Evolutionary conservation across 805 yeast genomes (phyloP).

Genomic region (Metschnikowia bowlesiae): DNA sequence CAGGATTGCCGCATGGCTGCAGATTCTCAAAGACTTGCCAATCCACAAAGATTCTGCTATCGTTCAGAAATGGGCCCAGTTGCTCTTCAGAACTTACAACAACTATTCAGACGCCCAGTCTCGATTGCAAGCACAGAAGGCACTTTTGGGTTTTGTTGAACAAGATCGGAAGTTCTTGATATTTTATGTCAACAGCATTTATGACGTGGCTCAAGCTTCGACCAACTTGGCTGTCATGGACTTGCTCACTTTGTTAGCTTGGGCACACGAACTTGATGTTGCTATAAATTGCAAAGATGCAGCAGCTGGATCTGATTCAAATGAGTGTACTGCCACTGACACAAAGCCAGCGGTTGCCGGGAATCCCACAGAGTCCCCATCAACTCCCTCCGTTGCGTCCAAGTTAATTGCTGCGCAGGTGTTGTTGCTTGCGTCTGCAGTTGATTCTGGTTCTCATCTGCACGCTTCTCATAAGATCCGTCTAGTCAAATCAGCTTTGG

Average conservation of each 20-base stretch:
- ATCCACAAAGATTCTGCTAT: slow-evolving; percentile 10
- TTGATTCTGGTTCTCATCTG: slow-evolving; percentile 25
- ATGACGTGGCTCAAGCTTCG: slow-evolving; percentile 24
- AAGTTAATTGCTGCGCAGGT: slow-evolving; percentile 25
- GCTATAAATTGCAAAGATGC: background rate
- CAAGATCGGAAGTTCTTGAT: slow-evolving; percentile 29
- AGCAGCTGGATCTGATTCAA: background rate
- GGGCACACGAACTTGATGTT: slow-evolving; percentile 34
- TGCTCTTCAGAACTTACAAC: slow-evolving; percentile 45
- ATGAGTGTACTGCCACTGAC: background rate
- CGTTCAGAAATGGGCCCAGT: slow-evolving; percentile 19
- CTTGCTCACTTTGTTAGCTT: slow-evolving; percentile 51
- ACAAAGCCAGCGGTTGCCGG: slow-evolving; percentile 5
- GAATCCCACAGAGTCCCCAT: slow-evolving; percentile 17
- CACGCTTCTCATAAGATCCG: slow-evolving; percentile 19
- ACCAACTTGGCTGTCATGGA: slow-evolving; percentile 48
- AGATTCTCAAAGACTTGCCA: slow-evolving; percentile 23
- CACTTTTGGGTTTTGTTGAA: slow-evolving; percentile 35
- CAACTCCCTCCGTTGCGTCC: slow-evolving; percentile 5
- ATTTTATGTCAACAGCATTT: slow-evolving; percentile 38
- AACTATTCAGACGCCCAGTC: slow-evolving; percentile 50
- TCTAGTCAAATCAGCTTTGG: slow-evolving; percentile 25
- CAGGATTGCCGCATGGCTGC: slow-evolving; percentile 32
- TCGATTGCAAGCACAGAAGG: slow-evolving; percentile 36
- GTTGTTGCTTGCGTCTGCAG: slow-evolving; percentile 35